These are phyloP conservation scores for Meyerozyma athensensis DNA, from an alignment of 1,139 yeast species.

Conservation along the genomic window DNA sequence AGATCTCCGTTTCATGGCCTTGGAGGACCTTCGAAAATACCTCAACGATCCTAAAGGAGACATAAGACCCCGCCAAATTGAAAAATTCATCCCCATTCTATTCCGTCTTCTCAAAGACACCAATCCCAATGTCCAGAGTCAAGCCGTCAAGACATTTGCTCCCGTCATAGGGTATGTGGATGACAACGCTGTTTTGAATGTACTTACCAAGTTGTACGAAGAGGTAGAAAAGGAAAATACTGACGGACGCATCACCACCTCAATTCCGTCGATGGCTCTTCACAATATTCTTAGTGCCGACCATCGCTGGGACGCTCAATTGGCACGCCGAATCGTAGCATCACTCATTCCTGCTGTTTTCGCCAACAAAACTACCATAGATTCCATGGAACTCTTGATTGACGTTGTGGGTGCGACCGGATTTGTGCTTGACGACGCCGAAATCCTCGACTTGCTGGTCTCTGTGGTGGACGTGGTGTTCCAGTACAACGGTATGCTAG, in stretches of 20 bases:
- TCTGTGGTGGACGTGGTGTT: constrained; percentile 39
- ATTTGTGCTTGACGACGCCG: constrained; percentile 36
- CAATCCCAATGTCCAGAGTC: constrained; percentile 74
- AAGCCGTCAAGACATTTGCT: constrained; percentile 60
- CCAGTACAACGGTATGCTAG: constrained; percentile 42
- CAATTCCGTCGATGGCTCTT: constrained; percentile 68
- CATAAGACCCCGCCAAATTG: constrained; percentile 20
- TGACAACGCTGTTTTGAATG: constrained; percentile 19
- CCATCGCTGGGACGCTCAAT: constrained; percentile 11
- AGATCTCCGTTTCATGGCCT: constrained; percentile 82
- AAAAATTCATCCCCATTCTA: constrained; percentile 45
- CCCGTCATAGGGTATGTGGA: constrained; percentile 30
- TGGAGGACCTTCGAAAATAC: constrained; percentile 64
- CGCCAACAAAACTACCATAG: constrained; percentile 41
- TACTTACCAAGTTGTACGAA: constrained; percentile 25
- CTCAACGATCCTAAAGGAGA: constrained; percentile 24
- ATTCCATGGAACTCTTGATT: constrained; percentile 58
- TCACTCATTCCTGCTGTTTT: constrained; percentile 25
- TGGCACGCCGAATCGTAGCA: constrained; percentile 11
- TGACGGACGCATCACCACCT: constrained; percentile 44
- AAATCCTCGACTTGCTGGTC: constrained; percentile 31
- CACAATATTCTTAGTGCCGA: constrained; percentile 49
- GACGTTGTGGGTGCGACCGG: constrained; percentile 59
- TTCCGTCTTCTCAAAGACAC: constrained; percentile 56
- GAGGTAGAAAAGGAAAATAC: constrained; percentile 21